Base-by-base conservation (phyloP, 169 alveolate genomes). In the Sarcocystis neurona region DNA sequence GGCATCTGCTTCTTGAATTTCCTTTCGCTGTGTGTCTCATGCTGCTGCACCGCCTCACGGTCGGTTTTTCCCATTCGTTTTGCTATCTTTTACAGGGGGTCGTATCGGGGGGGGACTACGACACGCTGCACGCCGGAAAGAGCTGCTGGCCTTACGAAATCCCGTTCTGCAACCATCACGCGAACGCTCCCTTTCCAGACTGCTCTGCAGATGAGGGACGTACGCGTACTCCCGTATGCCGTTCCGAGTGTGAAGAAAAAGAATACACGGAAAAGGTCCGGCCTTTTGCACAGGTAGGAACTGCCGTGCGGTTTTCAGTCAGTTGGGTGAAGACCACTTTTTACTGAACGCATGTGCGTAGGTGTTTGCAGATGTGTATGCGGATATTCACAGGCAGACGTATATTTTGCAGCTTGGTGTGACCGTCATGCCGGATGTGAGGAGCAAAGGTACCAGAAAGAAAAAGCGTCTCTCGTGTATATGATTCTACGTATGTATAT, bases 91-190 rank as follows among this genome's bases (percentile, higher is more conserved):
- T 39, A n/a, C 39, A 84, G 50, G 90, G 88, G 32, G 89, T 84
- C 4, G 88, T 85, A 56, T 79, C 86, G 0, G 93, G 93, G 0
- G 93, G 90, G 8, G 90, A 90, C 63, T 79, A 34, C 41, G 56
- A 53, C 77, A 89, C 86, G 30, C 56, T 85, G 46, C 77, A 74
- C 68, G 79, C 72, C 47, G 90, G 90, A 27, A 87, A 60, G 82
- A 85, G 86, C 70, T 90, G 93, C 91, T 90, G 93, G 93, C 93
- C 93, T 0, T 90, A 90, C 74, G 85, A 90, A 48, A 37, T 90
- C 0, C 93, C 93, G 41, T 48, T 60, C 50, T 90, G 93, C 66
- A 66, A 77, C 53, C 93, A 90, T 74, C 93, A 90, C 88, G 77
- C 77, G 47, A 78, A 90, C 6, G 88, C 78, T 39, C 91, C 91